phyloP scores from a whole-genome alignment of 202 grass and related monocot species.

The Zoysia matrella region DNA sequence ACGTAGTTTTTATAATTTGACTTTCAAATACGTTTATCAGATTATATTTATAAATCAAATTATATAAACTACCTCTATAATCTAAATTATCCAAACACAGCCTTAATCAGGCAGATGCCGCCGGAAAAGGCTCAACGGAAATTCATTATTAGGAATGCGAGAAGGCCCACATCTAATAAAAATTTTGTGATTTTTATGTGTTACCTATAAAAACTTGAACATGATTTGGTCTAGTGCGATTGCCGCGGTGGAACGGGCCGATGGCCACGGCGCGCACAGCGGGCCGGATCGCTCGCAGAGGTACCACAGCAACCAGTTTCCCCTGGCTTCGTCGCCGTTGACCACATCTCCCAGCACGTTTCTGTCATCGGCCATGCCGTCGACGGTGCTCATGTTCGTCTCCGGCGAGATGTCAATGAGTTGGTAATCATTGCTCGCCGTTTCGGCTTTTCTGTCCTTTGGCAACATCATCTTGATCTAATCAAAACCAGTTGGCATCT shows the following conservation, averaged over 20 bases:
- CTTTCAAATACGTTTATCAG: too few relatives aligned
- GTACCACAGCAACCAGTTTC: conserved; percentile 61
- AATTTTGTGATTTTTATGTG: too few relatives aligned
- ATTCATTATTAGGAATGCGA: too few relatives aligned
- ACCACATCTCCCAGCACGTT: not conserved
- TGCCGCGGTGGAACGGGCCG: conserved; percentile 53
- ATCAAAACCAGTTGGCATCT: not conserved
- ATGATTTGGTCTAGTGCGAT: not conserved
- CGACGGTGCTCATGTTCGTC: not conserved
- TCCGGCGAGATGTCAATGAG: conserved; percentile 38
- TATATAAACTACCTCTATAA: too few relatives aligned
- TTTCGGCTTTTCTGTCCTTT: not conserved
- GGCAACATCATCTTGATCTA: not conserved
- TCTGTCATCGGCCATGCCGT: not conserved
- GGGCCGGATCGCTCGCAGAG: conserved; percentile 41
- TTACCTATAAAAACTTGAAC: too few relatives aligned
- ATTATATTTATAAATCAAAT: too few relatives aligned
- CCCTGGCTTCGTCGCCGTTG: too few relatives aligned
- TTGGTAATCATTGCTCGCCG: conserved; percentile 19
- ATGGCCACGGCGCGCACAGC: conserved; percentile 56
- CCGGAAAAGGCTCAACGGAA: too few relatives aligned
- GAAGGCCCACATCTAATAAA: too few relatives aligned
- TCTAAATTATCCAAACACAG: too few relatives aligned
- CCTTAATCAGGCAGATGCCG: too few relatives aligned
- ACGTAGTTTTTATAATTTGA: too few relatives aligned